phyloP scores from a whole-genome alignment of 2,329 filamentous ascomycete genomes.

The Penicillium fuscoglaucum region DNA sequence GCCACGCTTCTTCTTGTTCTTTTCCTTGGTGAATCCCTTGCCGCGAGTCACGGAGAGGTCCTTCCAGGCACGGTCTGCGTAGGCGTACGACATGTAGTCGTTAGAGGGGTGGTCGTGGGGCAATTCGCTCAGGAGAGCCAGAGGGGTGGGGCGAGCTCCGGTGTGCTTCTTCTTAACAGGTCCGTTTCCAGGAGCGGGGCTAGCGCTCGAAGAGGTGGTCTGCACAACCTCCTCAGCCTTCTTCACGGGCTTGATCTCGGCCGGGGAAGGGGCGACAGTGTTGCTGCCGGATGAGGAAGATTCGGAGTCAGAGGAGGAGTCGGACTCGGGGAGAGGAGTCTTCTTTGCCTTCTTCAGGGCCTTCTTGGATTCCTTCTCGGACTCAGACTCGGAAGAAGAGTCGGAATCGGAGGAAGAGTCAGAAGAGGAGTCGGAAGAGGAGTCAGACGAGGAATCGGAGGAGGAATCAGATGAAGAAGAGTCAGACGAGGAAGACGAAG shows the following conservation, averaged over 20 bases:
- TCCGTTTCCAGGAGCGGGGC: conserved; percentile 39
- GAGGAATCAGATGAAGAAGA: conserved; percentile 36
- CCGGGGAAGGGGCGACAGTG: conserved; percentile 34
- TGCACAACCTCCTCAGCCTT: conserved; percentile 18
- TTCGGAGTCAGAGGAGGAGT: conserved; percentile 31
- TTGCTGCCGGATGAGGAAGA: conserved; percentile 31
- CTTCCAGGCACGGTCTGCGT: conserved; percentile 83
- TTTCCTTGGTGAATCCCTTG: conserved; percentile 98
- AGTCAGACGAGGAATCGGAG: conserved; percentile 30
- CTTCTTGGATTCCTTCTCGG: conserved; percentile 30
- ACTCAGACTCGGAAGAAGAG: conserved; percentile 24
- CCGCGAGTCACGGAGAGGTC: conserved; percentile 89
- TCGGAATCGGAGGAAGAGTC: conserved; percentile 14
- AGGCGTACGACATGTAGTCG: conserved; percentile 78
- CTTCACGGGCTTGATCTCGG: conserved; percentile 24
- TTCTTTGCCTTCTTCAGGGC: conserved; percentile 37
- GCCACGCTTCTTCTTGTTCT: conserved; percentile 96
- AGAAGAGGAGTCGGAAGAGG: conserved; percentile 18
- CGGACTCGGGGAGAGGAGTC: conserved; percentile 39
- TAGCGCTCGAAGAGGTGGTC: conserved; percentile 56
- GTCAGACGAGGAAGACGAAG: conserved; percentile 23
- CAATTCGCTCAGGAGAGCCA: conserved; percentile 72
- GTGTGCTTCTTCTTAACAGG: conserved; percentile 43
- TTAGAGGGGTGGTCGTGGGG: conserved; percentile 72
- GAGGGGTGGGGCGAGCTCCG: conserved; percentile 65